Evolutionary conservation across 768 basidiomycete species (phyloP), one percentile per base, ranked within the genome.

Genomic region (Lactarius quietus): DNA sequence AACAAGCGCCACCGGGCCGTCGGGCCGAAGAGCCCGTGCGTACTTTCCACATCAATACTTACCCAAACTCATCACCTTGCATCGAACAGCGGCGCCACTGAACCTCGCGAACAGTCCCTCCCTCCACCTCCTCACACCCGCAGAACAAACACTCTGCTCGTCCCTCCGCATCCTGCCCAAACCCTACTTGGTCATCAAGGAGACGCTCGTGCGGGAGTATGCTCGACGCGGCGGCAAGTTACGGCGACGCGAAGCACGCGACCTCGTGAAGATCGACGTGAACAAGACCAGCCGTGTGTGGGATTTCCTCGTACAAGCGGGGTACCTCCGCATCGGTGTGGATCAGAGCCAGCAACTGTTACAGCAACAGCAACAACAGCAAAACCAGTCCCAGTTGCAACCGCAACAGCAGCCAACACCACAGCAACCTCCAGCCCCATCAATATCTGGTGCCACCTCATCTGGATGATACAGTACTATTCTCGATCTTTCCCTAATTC

Each of bases 171-270:
- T 99, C 64, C 82, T 97, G 23, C 96, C 97, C 0, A 93, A 93
- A 72, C 94, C 97, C 1, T 99, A 97, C 74, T 86, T 99, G 59
- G 86, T 91, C 66, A 92, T 98, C 78, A 99, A 99, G 74, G 94
- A 97, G 76, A 93, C 90, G 6, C 84, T 97, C 48, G 88, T 99
- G 35, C 86, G 94, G 36, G 96, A 98, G 78, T 97, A 93, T 71
- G 93, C 92, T 1, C 83, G 93, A 31, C 82, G 94, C 61, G 90
- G 91, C 26, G 95, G 95, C 14, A 90, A 92, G 74, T 81, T 98
- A 52, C 89, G 91, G 57, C 84, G 92, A 35, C 82, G 94, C 60
- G 94, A 97, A 75, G 93, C 94, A 14, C 84, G 92, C 58, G 92
- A 93, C 74, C 80, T 96, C 65, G 88, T 95, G 70, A 94, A 93